Conservation (phyloP, 2,329 filamentous ascomycete species). For the Fusarium sp. region DNA sequence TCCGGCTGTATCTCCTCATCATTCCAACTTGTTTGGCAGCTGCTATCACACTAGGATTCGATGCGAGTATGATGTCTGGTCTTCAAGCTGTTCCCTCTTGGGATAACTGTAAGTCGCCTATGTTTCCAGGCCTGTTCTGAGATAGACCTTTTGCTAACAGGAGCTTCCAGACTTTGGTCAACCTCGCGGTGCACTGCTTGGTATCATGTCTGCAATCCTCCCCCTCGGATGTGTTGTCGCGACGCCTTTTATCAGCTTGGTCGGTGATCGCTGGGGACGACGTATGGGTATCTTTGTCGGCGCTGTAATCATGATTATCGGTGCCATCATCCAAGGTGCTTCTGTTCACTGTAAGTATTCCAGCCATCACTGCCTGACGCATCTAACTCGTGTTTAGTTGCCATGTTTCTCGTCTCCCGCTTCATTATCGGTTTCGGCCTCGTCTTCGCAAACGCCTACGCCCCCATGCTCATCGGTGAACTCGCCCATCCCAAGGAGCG, state of each 20-base stretch:
- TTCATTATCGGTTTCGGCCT: constrained; percentile 65
- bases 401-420: constrained; percentile 64
- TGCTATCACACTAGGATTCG: constrained; percentile 48
- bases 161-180: constrained; percentile 26
- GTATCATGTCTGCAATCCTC: constrained; percentile 7
- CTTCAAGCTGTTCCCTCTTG: constrained; percentile 32
- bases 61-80: constrained; percentile 54
- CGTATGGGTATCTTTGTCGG: constrained; percentile 10
- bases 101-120: constrained; percentile 20
- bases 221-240: constrained; percentile 7
- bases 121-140: not conserved
- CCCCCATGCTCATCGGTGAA: constrained; percentile 64
- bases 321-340: not conserved
- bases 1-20: constrained; percentile 22
- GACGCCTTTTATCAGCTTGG: not conserved
- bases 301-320: not conserved
- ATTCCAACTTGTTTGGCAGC: constrained; percentile 23
- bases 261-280: constrained; percentile 4
- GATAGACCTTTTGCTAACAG: not conserved
- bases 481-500: constrained; percentile 64
- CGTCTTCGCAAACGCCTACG: constrained; percentile 61
- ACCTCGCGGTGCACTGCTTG: constrained; percentile 39
- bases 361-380: accelerated
- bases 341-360: not conserved
- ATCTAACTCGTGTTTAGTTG: constrained; percentile 44